Evolutionary conservation across 306 rosid species (phyloP).

Genomic region (Arachis stenosperma): DNA sequence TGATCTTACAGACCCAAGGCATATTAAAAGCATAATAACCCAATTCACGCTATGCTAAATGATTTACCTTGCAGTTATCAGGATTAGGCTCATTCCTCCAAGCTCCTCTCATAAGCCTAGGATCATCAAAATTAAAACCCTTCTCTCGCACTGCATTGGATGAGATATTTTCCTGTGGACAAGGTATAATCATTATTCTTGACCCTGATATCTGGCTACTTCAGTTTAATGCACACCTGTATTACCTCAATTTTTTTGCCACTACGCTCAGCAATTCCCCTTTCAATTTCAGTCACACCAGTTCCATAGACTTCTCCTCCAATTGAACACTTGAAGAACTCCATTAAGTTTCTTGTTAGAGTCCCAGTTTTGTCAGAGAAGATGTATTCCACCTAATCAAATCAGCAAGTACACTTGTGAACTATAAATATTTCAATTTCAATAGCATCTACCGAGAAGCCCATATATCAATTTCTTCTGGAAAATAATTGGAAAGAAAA

Average conservation of each 20-base stretch:
- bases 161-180: conserved; percentile 60
- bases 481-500: too few relatives aligned
- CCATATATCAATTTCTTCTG: too few relatives aligned
- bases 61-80: conserved; percentile 80
- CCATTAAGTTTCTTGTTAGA: conserved; percentile 94
- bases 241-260: conserved; percentile 69
- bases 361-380: conserved; percentile 99
- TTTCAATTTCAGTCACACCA: conserved; percentile 93
- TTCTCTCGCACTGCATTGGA: conserved; percentile 63
- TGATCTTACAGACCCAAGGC: neutral
- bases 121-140: conserved; percentile 92
- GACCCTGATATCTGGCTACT: conserved; percentile 18
- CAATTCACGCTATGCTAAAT: conserved; percentile 27
- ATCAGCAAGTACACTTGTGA: conserved; percentile 29
- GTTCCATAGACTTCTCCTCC: conserved; percentile 94
- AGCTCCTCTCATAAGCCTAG: conserved; percentile 91
- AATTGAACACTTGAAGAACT: conserved; percentile 99
- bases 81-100: conserved; percentile 98
- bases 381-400: conserved; percentile 91
- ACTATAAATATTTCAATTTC: conserved; percentile 20
- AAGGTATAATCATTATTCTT: conserved; percentile 21
- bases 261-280: conserved; percentile 75
- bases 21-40: conserved; percentile 10
- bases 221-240: conserved; percentile 19
- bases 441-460: neutral